phyloP scores from a whole-genome alignment of 495 filamentous ascomycete genomes.

The Neurospora sp. region DNA sequence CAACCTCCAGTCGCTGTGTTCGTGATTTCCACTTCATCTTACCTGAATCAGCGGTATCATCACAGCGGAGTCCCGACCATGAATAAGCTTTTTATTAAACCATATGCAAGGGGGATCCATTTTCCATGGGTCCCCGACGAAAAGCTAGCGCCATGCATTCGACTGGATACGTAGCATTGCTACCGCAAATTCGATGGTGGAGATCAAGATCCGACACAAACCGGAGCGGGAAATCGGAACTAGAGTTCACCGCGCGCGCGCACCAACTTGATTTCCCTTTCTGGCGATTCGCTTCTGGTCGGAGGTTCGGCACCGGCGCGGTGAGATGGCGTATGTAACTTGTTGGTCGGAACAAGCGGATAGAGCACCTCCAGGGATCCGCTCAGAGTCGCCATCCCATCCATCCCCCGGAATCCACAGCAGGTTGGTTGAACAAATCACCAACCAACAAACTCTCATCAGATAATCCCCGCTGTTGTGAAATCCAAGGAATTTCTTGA shows the following conservation, averaged over 20 bases:
- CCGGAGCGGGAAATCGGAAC: not conserved
- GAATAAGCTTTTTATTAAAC: not conserved
- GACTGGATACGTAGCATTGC: not conserved
- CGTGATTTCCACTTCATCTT: not conserved
- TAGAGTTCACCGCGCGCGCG: not conserved
- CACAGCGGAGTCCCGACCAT: not conserved
- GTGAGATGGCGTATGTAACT: not conserved
- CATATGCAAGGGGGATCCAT: not conserved
- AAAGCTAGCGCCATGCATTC: not conserved
- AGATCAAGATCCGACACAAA: not conserved
- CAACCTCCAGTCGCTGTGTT: not conserved
- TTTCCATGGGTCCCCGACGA: not conserved
- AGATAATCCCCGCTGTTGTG: not conserved
- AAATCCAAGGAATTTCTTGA: not conserved
- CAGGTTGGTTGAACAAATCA: not conserved
- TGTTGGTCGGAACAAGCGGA: not conserved
- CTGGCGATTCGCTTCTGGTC: not conserved
- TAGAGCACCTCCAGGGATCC: not conserved
- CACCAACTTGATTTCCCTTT: not conserved
- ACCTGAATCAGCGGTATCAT: not conserved
- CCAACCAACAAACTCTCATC: not conserved
- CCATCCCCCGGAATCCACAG: not conserved
- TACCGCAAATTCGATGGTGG: not conserved
- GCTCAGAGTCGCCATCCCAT: not conserved
- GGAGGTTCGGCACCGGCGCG: not conserved